phyloP scores from a whole-genome alignment of 345 rosid genomes.

The Lenwebbia sp. region DNA sequence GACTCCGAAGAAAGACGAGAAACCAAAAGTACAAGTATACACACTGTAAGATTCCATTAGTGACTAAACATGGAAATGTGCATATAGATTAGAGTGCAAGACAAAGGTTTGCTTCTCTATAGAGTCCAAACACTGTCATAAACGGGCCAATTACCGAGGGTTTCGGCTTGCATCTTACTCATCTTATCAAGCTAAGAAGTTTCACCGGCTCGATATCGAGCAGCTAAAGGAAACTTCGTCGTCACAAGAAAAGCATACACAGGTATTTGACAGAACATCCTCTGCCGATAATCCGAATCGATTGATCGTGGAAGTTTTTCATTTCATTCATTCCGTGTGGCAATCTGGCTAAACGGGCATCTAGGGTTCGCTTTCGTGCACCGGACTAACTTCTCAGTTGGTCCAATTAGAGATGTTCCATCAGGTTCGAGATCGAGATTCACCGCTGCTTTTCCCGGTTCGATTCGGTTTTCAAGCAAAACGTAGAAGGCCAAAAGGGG shows the following conservation, averaged over 20 bases:
- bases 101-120: not conserved
- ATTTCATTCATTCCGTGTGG: not conserved
- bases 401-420: not conserved
- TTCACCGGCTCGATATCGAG: not conserved
- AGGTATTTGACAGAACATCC: not conserved
- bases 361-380: not conserved
- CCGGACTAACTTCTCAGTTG: not conserved
- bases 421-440: not conserved
- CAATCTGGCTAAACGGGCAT: not conserved
- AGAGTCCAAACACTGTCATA: not conserved
- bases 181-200: not conserved
- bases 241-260: not conserved
- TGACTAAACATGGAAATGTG: not conserved
- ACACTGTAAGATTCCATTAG: not conserved
- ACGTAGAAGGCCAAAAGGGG: not conserved
- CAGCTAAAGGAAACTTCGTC: not conserved
- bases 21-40: not conserved
- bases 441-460: not conserved
- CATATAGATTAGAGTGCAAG: not conserved
- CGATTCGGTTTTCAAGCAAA: not conserved
- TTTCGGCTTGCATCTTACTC: not conserved
- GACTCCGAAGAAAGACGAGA: fast-evolving
- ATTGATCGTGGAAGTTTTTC: not conserved
- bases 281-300: not conserved
- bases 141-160: not conserved